Evolutionary conservation across 257 asterid species (phyloP).

Genomic region (Ballota nigra): DNA sequence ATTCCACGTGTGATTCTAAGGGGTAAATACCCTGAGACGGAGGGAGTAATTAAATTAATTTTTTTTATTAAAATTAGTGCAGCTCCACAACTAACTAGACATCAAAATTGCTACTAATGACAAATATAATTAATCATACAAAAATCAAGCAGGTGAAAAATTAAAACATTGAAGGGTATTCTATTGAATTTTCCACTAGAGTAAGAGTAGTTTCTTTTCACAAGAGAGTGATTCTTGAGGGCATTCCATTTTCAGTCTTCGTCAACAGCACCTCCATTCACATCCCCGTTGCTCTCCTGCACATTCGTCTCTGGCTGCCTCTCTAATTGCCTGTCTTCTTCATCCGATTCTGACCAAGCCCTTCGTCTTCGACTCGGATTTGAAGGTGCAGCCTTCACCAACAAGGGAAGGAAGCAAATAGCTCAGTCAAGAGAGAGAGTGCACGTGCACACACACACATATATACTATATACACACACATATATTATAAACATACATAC

Average conservation of each 20-base stretch:
- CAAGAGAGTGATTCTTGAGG: neutral
- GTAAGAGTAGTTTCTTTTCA: neutral
- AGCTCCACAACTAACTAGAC: neutral
- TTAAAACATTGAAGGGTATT: neutral
- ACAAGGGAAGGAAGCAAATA: slow-evolving; percentile 11
- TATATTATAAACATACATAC: no score
- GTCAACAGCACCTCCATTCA: slow-evolving; percentile 37
- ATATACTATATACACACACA: no score
- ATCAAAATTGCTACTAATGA: neutral
- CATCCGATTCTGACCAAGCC: slow-evolving; percentile 87
- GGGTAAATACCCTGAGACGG: no score
- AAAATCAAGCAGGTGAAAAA: neutral
- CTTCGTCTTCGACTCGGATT: slow-evolving; percentile 49
- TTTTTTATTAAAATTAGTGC: neutral
- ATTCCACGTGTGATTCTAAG: no score
- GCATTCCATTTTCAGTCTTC: slow-evolving; percentile 30
- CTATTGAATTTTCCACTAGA: neutral
- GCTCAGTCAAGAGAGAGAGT: neutral
- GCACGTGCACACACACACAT: neutral
- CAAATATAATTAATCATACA: neutral
- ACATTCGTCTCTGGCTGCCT: slow-evolving; percentile 35
- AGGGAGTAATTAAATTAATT: no score
- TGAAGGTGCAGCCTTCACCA: slow-evolving; percentile 56
- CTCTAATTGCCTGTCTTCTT: slow-evolving; percentile 55
- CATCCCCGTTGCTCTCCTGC: slow-evolving; percentile 61